Evolutionary conservation across 2,329 filamentous ascomycete genomes (phyloP), one percentile per base, ranked within the genome.

Genomic region (Colletotrichum musae): DNA sequence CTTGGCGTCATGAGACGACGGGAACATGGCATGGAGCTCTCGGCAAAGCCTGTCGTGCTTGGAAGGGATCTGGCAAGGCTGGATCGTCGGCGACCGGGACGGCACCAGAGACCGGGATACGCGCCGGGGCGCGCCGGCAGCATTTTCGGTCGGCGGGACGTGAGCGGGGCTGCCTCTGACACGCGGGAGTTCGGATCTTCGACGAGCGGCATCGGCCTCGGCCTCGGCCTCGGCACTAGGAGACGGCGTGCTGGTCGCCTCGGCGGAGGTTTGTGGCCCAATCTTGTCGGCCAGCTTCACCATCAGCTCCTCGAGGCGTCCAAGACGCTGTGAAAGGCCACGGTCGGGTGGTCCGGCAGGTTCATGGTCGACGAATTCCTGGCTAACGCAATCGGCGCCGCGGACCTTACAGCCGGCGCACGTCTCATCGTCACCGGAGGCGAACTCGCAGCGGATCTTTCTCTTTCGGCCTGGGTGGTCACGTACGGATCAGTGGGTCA

Each of bases 401-500:
- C 87, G 82, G 6, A 82, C 75, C 21, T 78, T 75, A 71, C 87
- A 89, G 2, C 80, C 81, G 36, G 81, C 75, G 66, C 87, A 89
- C 2, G 82, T 72, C 4, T 76, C 65, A 5, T 83, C 80, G 3
- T 77, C 72, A 4, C 80, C 74, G 4, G 78, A 73, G 12, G 77
- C 75, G 68, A 86, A 85, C 16, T 80, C 82, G 73, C 87, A 89
- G 2, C 81, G 79, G 5, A 85, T 80, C 77, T 89, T 89, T 26
- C 86, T 82, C 58, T 85, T 81, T 21, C 67, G 56, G 51, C 67
- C 67, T 70, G 58, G 32, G 32, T 39, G 13, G 36, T 43, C 16
- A n/a, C 41, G 41, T 9, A n/a, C 24, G 26, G 32, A 4, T 36
- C 32, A 36, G 32, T 36, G 32, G 32, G 32, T 36, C 32, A 13